These are phyloP conservation scores for Phytophthora multivora DNA, from an alignment of 352 stramenopile species.

Conservation along the genomic window DNA sequence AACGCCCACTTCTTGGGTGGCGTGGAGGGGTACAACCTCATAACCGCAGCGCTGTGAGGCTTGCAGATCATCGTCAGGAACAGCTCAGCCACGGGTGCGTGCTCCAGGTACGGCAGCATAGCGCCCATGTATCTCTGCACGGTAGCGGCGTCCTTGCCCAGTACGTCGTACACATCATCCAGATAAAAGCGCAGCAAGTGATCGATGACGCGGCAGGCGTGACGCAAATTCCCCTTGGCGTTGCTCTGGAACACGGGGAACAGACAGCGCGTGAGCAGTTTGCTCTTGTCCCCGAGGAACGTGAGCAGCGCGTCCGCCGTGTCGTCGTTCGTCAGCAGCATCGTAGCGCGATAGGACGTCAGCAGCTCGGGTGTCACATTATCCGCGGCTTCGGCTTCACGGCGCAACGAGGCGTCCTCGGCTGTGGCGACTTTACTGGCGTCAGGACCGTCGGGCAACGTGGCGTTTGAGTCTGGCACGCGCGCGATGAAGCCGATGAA, in stretches of 20 bases:
- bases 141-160: constrained; percentile 64
- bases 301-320: constrained; percentile 75
- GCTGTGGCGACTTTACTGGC: constrained; percentile 28
- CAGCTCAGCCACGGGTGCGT: constrained; percentile 84
- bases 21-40: constrained; percentile 71
- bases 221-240: constrained; percentile 78
- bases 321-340: constrained; percentile 90
- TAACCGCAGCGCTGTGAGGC: constrained; percentile 71
- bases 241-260: constrained; percentile 82
- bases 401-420: constrained; percentile 5
- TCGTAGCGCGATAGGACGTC: constrained; percentile 85
- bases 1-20: constrained; percentile 89
- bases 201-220: constrained; percentile 89
- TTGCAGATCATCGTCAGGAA: constrained; percentile 90
- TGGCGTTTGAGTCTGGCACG: constrained; percentile 29
- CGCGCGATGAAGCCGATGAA: constrained; percentile 75
- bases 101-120: constrained; percentile 83
- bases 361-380: constrained; percentile 70
- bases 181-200: constrained; percentile 84
- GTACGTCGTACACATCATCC: constrained; percentile 88
- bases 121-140: constrained; percentile 82
- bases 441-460: constrained; percentile 51
- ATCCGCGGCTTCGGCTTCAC: constrained; percentile 36
- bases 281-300: constrained; percentile 83
- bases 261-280: constrained; percentile 77